phyloP scores from a whole-genome alignment of 345 rosid genomes.

The Tarenaya hassleriana region DNA sequence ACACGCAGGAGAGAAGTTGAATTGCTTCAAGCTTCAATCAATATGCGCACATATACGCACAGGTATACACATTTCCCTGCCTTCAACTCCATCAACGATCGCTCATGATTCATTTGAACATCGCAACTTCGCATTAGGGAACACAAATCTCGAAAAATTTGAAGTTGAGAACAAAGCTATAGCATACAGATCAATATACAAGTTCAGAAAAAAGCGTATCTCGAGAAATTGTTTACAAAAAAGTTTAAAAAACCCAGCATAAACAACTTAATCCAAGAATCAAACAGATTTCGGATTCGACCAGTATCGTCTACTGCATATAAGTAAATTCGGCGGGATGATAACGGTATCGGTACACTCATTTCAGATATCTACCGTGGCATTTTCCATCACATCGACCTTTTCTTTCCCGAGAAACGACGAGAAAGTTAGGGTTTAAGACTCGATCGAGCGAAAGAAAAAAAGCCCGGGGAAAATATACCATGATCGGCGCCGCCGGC shows the following conservation, averaged over 20 bases:
- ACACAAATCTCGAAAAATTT: neutral
- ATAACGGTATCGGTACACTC: neutral
- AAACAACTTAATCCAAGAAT: too few species aligned
- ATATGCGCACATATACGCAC: neutral
- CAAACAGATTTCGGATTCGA: too few species aligned
- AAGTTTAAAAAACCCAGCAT: too few species aligned
- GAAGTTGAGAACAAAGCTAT: neutral
- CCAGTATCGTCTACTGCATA: too few species aligned
- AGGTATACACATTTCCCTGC: constrained; percentile 13
- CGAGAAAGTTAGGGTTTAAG: constrained; percentile 14
- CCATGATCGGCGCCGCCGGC: constrained; percentile 26
- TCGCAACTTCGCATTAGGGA: neutral
- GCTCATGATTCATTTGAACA: neutral
- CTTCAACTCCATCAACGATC: neutral
- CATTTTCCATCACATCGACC: constrained; percentile 3
- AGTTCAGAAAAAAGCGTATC: constrained; percentile 15
- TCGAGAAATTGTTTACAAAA: too few species aligned
- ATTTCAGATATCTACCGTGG: neutral
- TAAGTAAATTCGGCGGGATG: constrained; percentile 5
- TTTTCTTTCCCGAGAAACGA: neutral
- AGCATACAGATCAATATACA: neutral
- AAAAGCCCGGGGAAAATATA: constrained; percentile 13
- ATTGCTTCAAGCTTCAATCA: neutral
- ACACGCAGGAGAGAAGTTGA: neutral
- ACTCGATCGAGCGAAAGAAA: constrained; percentile 6